Percentiles rank a stretch among this genome's conserved stretches.
These are phyloP conservation scores for Mucor lusitanicus DNA, from an alignment of 371 early-diverging fungal genomes.

Conservation along the genomic window DNA sequence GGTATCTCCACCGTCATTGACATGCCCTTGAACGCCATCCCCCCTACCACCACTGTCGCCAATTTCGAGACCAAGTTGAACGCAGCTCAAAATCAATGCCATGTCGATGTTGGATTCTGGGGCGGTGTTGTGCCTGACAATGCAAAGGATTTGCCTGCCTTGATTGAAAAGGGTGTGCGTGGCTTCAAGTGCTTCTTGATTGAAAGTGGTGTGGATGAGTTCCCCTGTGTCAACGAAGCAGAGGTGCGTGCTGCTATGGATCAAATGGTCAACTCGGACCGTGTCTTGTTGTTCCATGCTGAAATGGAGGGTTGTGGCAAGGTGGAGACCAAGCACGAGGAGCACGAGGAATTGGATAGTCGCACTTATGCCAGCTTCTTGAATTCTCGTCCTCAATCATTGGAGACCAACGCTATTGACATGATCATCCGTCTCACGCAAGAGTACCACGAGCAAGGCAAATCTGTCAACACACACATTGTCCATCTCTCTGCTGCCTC, in stretches of 20 bases:
- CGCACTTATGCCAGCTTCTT: conserved; percentile 70
- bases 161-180: conserved; percentile 71
- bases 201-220: conserved; percentile 85
- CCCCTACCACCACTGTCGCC: conserved; percentile 76
- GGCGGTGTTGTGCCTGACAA: conserved; percentile 83
- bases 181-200: conserved; percentile 88
- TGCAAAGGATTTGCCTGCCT: conserved; percentile 57
- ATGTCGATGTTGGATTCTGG: conserved; percentile 82
- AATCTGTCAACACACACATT: conserved; percentile 75
- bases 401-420: conserved; percentile 76
- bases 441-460: conserved; percentile 56
- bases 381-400: conserved; percentile 66
- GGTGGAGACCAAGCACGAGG: conserved; percentile 11
- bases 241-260: conserved; percentile 73
- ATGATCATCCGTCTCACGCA: conserved; percentile 70
- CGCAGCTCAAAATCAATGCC: conserved; percentile 70
- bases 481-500: conserved; percentile 80
- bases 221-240: conserved; percentile 76
- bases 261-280: conserved; percentile 45
- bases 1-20: conserved; percentile 81
- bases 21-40: conserved; percentile 89
- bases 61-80: conserved; percentile 66
- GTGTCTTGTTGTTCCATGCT: conserved; percentile 78
- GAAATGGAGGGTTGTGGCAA: conserved; percentile 62
- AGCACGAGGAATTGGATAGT: conserved; percentile 33